Percentiles rank a stretch among this genome's conserved stretches.
These are phyloP conservation scores for Xylaria arbuscula DNA, from an alignment of 2,329 filamentous ascomycete species.

Conservation along the genomic window DNA sequence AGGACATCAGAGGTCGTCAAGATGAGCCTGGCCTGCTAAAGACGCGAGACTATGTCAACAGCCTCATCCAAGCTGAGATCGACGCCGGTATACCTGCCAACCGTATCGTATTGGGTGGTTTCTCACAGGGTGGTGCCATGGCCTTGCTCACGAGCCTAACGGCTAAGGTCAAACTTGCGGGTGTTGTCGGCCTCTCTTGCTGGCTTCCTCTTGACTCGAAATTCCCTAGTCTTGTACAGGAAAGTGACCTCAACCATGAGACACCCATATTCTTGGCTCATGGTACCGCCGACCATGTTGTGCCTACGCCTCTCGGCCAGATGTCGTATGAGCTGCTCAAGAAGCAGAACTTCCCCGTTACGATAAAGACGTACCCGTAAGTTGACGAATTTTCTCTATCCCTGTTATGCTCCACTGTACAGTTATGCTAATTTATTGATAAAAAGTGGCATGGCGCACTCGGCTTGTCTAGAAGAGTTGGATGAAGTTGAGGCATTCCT, in stretches of 20 bases:
- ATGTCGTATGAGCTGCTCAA: slow-evolving; percentile 74
- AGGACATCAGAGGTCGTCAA: slow-evolving; percentile 51
- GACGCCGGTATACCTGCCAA: slow-evolving; percentile 82
- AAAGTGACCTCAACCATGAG: slow-evolving; percentile 70
- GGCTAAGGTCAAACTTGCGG: slow-evolving; percentile 77
- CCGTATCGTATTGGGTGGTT: slow-evolving; percentile 87
- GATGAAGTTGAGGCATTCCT: slow-evolving; percentile 79
- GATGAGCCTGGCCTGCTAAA: slow-evolving; percentile 78
- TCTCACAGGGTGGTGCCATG: slow-evolving; percentile 90
- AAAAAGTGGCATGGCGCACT: slow-evolving; percentile 75
- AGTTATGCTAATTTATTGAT: slow-evolving; percentile 18
- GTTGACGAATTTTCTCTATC: slow-evolving; percentile 46
- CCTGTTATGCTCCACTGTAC: slow-evolving; percentile 20
- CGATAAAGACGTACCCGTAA: slow-evolving; percentile 80
- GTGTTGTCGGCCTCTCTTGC: slow-evolving; percentile 85
- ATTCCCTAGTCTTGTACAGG: slow-evolving; percentile 66
- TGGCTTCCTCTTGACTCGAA: slow-evolving; percentile 79
- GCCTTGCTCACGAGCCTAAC: slow-evolving; percentile 84
- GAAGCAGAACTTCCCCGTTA: slow-evolving; percentile 76
- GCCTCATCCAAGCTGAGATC: slow-evolving; percentile 82
- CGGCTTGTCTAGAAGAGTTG: slow-evolving; percentile 80
- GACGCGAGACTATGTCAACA: slow-evolving; percentile 80
- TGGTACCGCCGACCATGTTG: slow-evolving; percentile 80
- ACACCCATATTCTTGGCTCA: slow-evolving; percentile 92
- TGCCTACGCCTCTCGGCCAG: slow-evolving; percentile 75